Evolutionary conservation across 108 stramenopile genomes (phyloP), one percentile per base, ranked within the genome.

Genomic region (Aurantiochytrium sp.): DNA sequence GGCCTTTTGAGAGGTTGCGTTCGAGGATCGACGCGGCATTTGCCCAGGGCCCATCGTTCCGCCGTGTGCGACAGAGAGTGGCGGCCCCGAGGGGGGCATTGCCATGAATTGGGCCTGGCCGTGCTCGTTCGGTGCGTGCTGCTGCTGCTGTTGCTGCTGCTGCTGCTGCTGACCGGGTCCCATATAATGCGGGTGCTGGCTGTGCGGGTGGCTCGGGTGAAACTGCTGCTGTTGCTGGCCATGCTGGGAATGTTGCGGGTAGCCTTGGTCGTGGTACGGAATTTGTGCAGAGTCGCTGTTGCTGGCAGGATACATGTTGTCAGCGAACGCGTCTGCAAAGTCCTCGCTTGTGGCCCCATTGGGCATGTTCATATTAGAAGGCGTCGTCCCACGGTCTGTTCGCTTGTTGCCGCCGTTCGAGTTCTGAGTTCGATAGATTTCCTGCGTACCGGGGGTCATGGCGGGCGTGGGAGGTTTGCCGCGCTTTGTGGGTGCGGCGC

Each of bases 391-490:
- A 21, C 60, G 60, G 35, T 64, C 60, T 5, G 60, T 64, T 16
- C 60, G 25, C n/a, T 64, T 64, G 60, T 45, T 83, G 73, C 23
- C 73, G 5, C 60, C 35, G 6, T 35, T 35, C 18, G 60, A 21
- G 60, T 83, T 51, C 42, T 10, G 12, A 21, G 8, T 16, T 51
- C 73, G 5, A 43, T 51, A 83, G 10, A 83, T 8, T 51, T 45
- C 73, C 49, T 83, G 73, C 73, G 73, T 83, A 14, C 73, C 49
- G 12, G 73, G 73, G 23, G 73, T 83, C 73, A 51, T 51, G 25
- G 73, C 73, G 10, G 73, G 73, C 18, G 73, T 83, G 73, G 73
- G 73, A 8, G 73, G 73, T 83, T 83, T 83, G 12, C 73, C 73
- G 49, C 73, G 73, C 44, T 83, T 83, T 10, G 73, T 83, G 23